A percentile compares a stretch with the other conserved stretches of the same genome.
Evolutionary conservation across 2,329 filamentous ascomycete species (phyloP).

Genomic region (Hypoxylon rubiginosum): DNA sequence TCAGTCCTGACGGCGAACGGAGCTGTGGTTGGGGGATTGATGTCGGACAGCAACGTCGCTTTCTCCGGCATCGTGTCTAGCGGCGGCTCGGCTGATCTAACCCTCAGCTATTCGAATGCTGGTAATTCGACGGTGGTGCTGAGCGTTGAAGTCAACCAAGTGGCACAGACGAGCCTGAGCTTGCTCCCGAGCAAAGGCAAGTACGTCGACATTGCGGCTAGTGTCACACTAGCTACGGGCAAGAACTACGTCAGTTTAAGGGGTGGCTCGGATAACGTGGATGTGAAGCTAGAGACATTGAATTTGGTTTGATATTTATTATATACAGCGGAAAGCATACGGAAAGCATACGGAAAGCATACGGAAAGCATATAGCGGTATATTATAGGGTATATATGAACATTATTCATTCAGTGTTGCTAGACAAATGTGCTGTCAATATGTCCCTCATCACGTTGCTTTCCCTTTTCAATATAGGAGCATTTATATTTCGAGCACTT

Average conservation of each 20-base stretch:
- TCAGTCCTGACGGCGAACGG: slow-evolving; percentile 44
- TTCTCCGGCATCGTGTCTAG: slow-evolving; percentile 48
- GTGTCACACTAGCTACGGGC: slow-evolving; percentile 42
- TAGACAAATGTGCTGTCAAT: too few relatives aligned
- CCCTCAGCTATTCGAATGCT: slow-evolving; percentile 45
- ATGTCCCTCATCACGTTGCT: too few relatives aligned
- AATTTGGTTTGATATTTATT: slow-evolving; percentile 20
- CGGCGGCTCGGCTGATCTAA: slow-evolving; percentile 30
- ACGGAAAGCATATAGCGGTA: too few relatives aligned
- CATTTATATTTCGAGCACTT: too few relatives aligned
- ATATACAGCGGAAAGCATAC: not conserved
- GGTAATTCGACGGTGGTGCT: slow-evolving; percentile 37
- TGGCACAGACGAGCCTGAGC: slow-evolving; percentile 26
- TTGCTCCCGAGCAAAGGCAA: slow-evolving; percentile 38
- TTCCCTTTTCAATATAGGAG: too few relatives aligned
- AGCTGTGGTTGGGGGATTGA: slow-evolving; percentile 46
- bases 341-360: too few relatives aligned
- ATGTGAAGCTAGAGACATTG: slow-evolving; percentile 46
- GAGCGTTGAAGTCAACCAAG: slow-evolving; percentile 48
- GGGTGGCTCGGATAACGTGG: slow-evolving; percentile 40
- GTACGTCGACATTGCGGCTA: slow-evolving; percentile 35
- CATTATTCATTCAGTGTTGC: too few relatives aligned
- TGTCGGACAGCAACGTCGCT: slow-evolving; percentile 46
- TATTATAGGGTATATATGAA: too few relatives aligned
- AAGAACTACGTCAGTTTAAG: slow-evolving; percentile 49